Evolutionary conservation across 73 alveolate species (phyloP), one percentile per base, ranked within the genome.

Genomic region (Stentor coeruleus): DNA sequence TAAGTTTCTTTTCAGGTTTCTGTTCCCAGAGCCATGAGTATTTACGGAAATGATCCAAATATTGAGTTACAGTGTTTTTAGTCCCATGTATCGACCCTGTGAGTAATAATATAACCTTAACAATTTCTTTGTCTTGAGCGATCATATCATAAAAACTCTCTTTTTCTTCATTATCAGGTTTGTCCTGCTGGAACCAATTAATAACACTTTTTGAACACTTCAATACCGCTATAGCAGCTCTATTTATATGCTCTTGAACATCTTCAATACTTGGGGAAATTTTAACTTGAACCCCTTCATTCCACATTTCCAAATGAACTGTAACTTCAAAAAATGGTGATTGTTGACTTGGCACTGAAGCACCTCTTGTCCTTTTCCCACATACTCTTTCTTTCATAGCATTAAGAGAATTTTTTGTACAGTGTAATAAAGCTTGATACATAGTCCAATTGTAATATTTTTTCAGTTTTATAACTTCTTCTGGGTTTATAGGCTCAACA

Each of bases 71-170:
- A 39, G 88, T 83, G 82, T 95, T 96, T 94, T 93, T 93, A 58
- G 99, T 95, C 66, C 99, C 98, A 83, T 96, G 95, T 85, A 96
- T 95, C 75, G 99, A 93, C 59, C 99, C 99, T 74, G 99, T 98
- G 83, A 98, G 91, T 36, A 98, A 96, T 82, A 98, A 84, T 82
- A 98, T 96, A 89, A 98, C 99, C 95, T 98, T 96, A 20, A 98
- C 99, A 76, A 98, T 98, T 91, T 98, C 99, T 81, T 97, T 98
- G 85, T 98, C 99, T 77, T 97, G 93, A 11, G 99, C 99, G 73
- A 98, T 97, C 98, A 97, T 96, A 84, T 98, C 99, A 77, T 98
- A 98, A 99, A 98, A 98, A 55, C 99, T 96, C 40, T 97, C 97
- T 84, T 95, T 94, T 80, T 95, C 94, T 74, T 95, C 97, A 81